Percentiles rank a stretch among this genome's conserved stretches.
phyloP scores from a whole-genome alignment of 2,329 filamentous ascomycete genomes.

The Rhynchosporium agropyri region DNA sequence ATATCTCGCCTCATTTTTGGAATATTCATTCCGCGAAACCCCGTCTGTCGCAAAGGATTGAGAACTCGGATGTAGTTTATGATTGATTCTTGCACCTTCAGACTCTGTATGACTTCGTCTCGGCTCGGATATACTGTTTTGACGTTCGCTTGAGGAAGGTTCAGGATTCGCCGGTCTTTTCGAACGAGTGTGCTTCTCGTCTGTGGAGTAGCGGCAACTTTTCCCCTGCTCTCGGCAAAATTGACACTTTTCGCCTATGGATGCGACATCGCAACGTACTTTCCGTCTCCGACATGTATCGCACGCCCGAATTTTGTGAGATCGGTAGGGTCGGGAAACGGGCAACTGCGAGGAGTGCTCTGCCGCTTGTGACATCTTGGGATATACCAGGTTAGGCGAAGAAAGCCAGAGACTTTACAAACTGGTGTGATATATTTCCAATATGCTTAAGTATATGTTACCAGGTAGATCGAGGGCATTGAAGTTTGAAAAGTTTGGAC shows the following conservation, averaged over 20 bases:
- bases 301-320: constrained; percentile 63
- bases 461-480: neutral
- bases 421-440: neutral
- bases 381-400: neutral
- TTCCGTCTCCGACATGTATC: constrained; percentile 62
- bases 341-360: constrained; percentile 1
- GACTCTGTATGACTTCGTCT: neutral
- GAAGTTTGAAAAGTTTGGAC: neutral
- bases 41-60: neutral
- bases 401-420: neutral
- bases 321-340: constrained; percentile 56
- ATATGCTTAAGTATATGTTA: neutral
- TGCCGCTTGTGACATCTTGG: neutral
- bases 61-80: too few species aligned
- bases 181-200: constrained; percentile 2
- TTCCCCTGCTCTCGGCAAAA: constrained; percentile 49
- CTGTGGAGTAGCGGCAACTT: constrained; percentile 3
- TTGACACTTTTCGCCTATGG: constrained; percentile 54
- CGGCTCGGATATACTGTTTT: neutral
- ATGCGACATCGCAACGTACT: constrained; percentile 61
- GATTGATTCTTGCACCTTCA: neutral
- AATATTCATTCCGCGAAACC: neutral
- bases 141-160: neutral
- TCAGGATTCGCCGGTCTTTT: neutral
- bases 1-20: neutral